These are phyloP conservation scores for Metarhizium humberi DNA, from an alignment of 2,329 filamentous ascomycete species.

Conservation along the genomic window DNA sequence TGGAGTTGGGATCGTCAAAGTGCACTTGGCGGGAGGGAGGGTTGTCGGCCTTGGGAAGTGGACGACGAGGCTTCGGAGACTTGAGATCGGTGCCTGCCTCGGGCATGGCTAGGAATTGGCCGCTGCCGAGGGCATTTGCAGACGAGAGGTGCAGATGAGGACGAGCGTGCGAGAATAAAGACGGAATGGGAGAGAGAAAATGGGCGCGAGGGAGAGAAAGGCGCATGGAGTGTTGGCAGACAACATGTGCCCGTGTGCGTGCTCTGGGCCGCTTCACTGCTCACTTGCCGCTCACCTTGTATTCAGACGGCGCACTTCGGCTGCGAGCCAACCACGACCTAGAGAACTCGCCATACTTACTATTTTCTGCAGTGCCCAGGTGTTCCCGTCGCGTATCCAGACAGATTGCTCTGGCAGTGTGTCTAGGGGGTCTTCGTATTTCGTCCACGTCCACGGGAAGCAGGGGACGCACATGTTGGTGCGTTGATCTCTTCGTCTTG, in stretches of 20 bases:
- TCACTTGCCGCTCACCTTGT: slow-evolving; percentile 7
- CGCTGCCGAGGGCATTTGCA: background rate
- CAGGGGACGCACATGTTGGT: slow-evolving; percentile 44
- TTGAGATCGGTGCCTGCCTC: slow-evolving; percentile 16
- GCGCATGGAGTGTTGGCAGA: background rate
- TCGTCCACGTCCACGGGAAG: slow-evolving; percentile 40
- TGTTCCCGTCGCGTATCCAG: slow-evolving; percentile 29
- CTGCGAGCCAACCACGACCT: background rate
- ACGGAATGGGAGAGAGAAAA: background rate
- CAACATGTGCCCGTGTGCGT: background rate
- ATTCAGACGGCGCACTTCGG: background rate
- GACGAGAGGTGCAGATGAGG: background rate
- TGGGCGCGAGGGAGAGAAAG: background rate
- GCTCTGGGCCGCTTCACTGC: background rate
- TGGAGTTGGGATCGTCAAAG: slow-evolving; percentile 11
- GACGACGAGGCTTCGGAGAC: slow-evolving; percentile 16
- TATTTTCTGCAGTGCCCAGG: slow-evolving; percentile 27
- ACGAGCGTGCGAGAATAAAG: background rate
- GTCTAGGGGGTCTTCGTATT: slow-evolving; percentile 32
- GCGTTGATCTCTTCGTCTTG: background rate
- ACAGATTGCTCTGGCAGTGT: slow-evolving; percentile 28
- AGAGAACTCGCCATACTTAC: slow-evolving; percentile 22
- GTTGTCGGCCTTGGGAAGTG: slow-evolving; percentile 13
- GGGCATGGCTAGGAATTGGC: slow-evolving; percentile 14
- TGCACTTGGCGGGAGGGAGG: slow-evolving; percentile 23